Percentiles rank a stretch among this genome's conserved stretches.
phyloP scores from a whole-genome alignment of 768 basidiomycete species.

The Mycena galopus region DNA sequence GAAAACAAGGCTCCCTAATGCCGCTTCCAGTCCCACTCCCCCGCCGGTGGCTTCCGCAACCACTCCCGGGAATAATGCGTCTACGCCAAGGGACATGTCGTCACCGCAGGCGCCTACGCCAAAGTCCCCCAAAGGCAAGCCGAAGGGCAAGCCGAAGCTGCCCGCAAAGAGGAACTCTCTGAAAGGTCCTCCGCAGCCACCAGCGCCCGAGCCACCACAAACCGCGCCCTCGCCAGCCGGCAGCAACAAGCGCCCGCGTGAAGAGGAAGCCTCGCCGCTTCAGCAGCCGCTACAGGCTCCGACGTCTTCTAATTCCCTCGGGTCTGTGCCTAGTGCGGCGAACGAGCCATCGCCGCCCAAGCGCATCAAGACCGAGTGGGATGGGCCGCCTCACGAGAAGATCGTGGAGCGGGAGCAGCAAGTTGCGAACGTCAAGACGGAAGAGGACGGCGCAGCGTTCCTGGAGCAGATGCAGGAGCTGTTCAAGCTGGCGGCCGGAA shows the following conservation, averaged over 20 bases:
- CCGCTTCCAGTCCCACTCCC: constrained; percentile 58
- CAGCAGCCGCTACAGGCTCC: constrained; percentile 38
- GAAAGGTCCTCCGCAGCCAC: constrained; percentile 30
- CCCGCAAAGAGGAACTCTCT: no score
- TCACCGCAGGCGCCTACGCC: constrained; percentile 78
- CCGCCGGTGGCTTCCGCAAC: constrained; percentile 58
- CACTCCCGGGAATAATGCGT: constrained; percentile 57
- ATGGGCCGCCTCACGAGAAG: constrained; percentile 67
- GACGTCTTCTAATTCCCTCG: constrained; percentile 40
- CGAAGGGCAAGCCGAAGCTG: constrained; percentile 55
- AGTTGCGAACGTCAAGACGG: constrained; percentile 68
- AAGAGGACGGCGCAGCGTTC: constrained; percentile 75
- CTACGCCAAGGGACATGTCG: constrained; percentile 67
- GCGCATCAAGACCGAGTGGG: constrained; percentile 79
- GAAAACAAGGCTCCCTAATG: constrained; percentile 38
- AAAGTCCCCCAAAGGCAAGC: constrained; percentile 77
- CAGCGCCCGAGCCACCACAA: constrained; percentile 26
- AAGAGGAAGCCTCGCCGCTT: constrained; percentile 61
- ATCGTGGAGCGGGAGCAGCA: constrained; percentile 57
- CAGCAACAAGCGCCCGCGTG: constrained; percentile 62
- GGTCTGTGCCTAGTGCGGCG: constrained; percentile 44
- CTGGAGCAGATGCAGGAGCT: constrained; percentile 75
- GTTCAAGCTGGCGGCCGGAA: constrained; percentile 64
- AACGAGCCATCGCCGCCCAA: constrained; percentile 79
- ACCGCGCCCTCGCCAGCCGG: constrained; percentile 39